Conservation (phyloP, 345 rosid genomes). For the Eucalyptus microcorys region DNA sequence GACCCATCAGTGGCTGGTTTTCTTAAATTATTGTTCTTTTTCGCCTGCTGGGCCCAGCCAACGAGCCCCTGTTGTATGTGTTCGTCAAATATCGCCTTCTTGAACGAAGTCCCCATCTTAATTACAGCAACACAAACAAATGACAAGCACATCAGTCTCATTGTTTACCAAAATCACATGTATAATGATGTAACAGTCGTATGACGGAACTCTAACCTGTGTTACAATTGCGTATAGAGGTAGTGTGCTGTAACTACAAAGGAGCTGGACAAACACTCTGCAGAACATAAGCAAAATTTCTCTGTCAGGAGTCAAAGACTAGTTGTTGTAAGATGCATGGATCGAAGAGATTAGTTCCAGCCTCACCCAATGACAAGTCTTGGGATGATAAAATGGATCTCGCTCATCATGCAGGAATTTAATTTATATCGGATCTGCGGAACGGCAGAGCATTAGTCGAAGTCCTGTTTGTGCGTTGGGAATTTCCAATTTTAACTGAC, state of each 20-base stretch:
- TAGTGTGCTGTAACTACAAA: conserved; percentile 77
- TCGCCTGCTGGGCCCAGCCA: conserved; percentile 70
- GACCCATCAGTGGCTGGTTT: conserved; percentile 16
- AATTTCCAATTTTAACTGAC: neutral
- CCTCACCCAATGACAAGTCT: conserved; percentile 67
- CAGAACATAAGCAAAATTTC: neutral
- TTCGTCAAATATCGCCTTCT: conserved; percentile 73
- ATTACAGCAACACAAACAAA: neutral
- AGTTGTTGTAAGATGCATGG: neutral
- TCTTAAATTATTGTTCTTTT: conserved; percentile 23
- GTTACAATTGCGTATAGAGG: conserved; percentile 89
- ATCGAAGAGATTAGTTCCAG: neutral
- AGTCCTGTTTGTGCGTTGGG: neutral
- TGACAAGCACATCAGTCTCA: neutral
- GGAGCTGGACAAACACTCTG: conserved; percentile 59
- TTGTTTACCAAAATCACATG: neutral
- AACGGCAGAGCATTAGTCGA: neutral
- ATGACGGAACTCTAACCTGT: conserved; percentile 29
- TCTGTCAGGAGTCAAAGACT: neutral
- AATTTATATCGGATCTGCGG: conserved; percentile 55
- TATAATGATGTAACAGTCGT: neutral
- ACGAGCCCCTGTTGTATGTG: conserved; percentile 43
- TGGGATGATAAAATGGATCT: conserved; percentile 42
- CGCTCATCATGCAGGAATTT: conserved; percentile 76
- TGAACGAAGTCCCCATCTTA: conserved; percentile 86